Evolutionary conservation across 345 rosid species (phyloP).

Genomic region (Trapa incisa): DNA sequence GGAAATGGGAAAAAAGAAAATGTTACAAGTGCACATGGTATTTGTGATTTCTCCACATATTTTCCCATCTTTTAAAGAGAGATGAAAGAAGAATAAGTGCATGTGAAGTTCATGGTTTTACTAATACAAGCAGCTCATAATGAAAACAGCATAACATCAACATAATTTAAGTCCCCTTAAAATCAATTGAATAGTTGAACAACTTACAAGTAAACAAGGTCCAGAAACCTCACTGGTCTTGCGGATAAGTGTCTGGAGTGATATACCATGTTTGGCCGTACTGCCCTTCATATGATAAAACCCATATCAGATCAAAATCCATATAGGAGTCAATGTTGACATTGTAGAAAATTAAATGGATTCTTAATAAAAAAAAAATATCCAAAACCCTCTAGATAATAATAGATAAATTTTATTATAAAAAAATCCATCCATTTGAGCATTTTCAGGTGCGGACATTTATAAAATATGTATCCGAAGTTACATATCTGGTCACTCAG

Average conservation of each 20-base stretch:
- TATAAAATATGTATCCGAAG: neutral
- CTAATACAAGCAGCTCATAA: neutral
- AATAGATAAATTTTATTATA: too few relatives aligned
- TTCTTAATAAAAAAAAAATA: too few relatives aligned
- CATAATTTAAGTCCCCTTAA: neutral
- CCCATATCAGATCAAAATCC: constrained; percentile 22
- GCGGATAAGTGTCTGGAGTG: constrained; percentile 81
- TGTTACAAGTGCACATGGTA: neutral
- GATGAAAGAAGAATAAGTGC: neutral
- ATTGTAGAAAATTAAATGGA: neutral
- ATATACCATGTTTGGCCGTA: constrained; percentile 87
- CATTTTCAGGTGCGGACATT: neutral
- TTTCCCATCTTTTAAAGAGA: neutral
- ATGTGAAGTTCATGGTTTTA: neutral
- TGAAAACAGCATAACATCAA: neutral
- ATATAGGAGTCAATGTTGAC: constrained; percentile 4
- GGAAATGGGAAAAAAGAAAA: neutral
- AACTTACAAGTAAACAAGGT: constrained; percentile 68
- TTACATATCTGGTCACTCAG: neutral
- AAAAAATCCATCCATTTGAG: neutral
- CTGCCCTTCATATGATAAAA: constrained; percentile 86
- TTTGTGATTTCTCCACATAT: neutral
- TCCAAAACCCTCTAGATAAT: too few relatives aligned
- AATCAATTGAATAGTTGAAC: constrained; percentile 2
- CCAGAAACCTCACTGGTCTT: constrained; percentile 69